These are phyloP conservation scores for Annulohypoxylon truncatum DNA, from an alignment of 2,329 filamentous ascomycete species.

Conservation along the genomic window DNA sequence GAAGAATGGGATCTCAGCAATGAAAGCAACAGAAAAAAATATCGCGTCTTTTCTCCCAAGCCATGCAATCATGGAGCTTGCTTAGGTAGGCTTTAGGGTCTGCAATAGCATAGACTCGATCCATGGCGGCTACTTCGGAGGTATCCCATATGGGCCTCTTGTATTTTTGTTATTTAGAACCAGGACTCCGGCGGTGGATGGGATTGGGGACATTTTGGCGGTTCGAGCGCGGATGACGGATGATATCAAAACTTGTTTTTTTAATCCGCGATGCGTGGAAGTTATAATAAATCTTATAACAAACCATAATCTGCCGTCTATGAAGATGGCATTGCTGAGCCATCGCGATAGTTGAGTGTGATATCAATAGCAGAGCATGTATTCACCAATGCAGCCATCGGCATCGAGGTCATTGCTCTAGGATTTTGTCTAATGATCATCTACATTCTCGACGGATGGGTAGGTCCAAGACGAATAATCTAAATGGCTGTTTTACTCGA, in stretches of 20 bases:
- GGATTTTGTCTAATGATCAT: not conserved
- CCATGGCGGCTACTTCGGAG: slow-evolving; percentile 1
- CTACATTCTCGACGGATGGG: not conserved
- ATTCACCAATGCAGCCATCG: not conserved
- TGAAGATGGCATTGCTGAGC: not conserved
- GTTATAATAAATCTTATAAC: slow-evolving; percentile 38
- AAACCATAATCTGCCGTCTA: not conserved
- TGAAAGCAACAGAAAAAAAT: slow-evolving; percentile 37
- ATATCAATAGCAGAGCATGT: not conserved
- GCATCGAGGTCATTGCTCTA: not conserved
- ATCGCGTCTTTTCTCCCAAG: slow-evolving; percentile 20
- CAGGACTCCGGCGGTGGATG: slow-evolving; percentile 16
- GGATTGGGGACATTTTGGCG: slow-evolving; percentile 17
- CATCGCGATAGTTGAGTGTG: not conserved
- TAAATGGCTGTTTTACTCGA: not conserved
- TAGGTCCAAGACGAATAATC: not conserved
- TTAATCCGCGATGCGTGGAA: slow-evolving; percentile 18
- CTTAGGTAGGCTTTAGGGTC: slow-evolving; percentile 18
- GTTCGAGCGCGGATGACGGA: slow-evolving; percentile 20
- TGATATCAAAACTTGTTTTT: slow-evolving; percentile 35
- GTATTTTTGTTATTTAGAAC: slow-evolving; percentile 35
- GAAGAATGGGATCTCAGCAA: slow-evolving; percentile 47
- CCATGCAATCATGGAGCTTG: slow-evolving; percentile 11
- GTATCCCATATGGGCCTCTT: slow-evolving; percentile 11
- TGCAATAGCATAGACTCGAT: slow-evolving; percentile 23